Evolutionary conservation across 768 basidiomycete genomes (phyloP), one percentile per base, ranked within the genome.

Genomic region (Mycena vulgaris): DNA sequence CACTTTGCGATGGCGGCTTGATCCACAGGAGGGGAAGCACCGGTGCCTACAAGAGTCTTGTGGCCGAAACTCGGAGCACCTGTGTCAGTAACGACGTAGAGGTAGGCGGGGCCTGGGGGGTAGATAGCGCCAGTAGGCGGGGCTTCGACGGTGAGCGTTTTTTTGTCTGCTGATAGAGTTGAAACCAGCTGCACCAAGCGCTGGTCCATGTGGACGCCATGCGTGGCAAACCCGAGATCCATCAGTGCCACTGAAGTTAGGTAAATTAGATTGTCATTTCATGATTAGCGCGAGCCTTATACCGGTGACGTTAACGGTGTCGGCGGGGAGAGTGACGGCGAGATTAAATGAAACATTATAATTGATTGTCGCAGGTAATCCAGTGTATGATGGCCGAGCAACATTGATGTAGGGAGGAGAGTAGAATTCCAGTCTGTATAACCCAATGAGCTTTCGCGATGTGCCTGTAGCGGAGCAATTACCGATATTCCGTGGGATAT

Each of bases 151-250:
- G 77, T 79, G 19, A 85, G 75, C 3, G 78, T 76, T 63, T 77
- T 81, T 33, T 76, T 77, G 59, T 82, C 74, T 9, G 63, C 61
- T 11, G 82, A 78, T 1, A 84, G 74, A 4, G 70, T 69, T 11
- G 84, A 79, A 8, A 79, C 73, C 72, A 85, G 80, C 58, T 81
- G 80, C 2, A 84, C 81, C 5, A 83, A 72, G 13, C 81, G 79
- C 27, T 79, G 79, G 61, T 84, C 83, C 28, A 83, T 82, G 63
- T 83, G 83, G 70, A 83, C 80, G 0, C 80, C 83, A 63, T 86
- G 85, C 2, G 85, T 82, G 2, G 82, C 82, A 70, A 85, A 85
- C 0, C 84, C 83, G 21, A 84, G 77, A 64, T 86, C 84, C 68
- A 82, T 81, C 16, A 86, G 70, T 9, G 80, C 78, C 28, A 84